Percentiles rank a stretch among this genome's conserved stretches.
phyloP scores from a whole-genome alignment of 2,329 filamentous ascomycete species.

The Penicillium sclerotigenum region DNA sequence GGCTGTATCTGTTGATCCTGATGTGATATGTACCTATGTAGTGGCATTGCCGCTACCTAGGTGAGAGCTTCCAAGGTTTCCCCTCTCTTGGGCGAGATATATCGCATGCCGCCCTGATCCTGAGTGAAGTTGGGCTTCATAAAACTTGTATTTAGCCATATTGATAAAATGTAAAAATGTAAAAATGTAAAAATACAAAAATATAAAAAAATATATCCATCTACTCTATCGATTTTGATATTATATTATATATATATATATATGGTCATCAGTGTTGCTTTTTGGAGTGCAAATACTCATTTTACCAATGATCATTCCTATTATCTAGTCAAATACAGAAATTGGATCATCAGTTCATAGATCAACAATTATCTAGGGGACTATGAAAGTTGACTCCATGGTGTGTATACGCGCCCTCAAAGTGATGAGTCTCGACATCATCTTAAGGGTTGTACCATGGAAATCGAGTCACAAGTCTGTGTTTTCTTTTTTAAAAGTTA shows the following conservation, averaged over 20 bases:
- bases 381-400: background rate
- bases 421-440: background rate
- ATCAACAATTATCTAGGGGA: too few relatives aligned
- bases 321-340: too few relatives aligned
- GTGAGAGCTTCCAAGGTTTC: background rate
- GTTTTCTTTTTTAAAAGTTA: background rate
- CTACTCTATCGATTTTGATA: background rate
- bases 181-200: background rate
- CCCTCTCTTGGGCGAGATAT: slow-evolving; percentile 5
- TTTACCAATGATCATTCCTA: background rate
- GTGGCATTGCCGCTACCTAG: slow-evolving; percentile 2
- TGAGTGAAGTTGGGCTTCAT: background rate
- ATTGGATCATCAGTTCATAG: too few relatives aligned
- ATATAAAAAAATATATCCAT: background rate
- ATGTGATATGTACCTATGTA: background rate
- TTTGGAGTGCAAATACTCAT: background rate
- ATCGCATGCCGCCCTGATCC: background rate
- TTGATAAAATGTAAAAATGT: background rate
- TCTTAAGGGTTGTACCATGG: background rate
- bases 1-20: slow-evolving; percentile 4
- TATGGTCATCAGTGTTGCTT: background rate
- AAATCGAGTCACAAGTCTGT: background rate
- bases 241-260: too few relatives aligned
- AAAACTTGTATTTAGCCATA: background rate
- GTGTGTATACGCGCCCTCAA: background rate